Percentiles rank a stretch among this genome's conserved stretches.
Evolutionary conservation across 768 basidiomycete species (phyloP).

Genomic region (Pisolithus marmoratus): DNA sequence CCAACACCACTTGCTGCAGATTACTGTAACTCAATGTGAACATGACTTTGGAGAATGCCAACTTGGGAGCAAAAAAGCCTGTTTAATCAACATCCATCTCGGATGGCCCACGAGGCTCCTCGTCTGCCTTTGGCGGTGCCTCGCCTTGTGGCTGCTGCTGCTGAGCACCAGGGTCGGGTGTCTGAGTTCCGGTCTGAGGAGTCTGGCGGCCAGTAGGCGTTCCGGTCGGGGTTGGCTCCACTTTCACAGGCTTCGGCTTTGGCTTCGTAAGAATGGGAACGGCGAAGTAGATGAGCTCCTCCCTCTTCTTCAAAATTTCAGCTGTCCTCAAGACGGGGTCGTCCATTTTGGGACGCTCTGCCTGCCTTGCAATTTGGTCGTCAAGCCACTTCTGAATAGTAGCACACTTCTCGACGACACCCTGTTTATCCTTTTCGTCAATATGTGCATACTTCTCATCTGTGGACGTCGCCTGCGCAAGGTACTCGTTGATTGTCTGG

Average conservation of each 20-base stretch:
- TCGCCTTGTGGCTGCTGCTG: conserved; percentile 16
- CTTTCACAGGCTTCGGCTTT: conserved; percentile 80
- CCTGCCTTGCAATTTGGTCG: conserved; percentile 82
- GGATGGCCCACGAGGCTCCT: conserved; percentile 39
- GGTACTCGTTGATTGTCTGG: conserved; percentile 83
- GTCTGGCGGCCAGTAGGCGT: conserved; percentile 55
- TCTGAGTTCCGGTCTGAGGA: conserved; percentile 61
- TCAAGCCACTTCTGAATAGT: conserved; percentile 94
- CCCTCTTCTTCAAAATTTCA: conserved; percentile 87
- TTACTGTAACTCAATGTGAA: background rate
- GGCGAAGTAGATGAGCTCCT: conserved; percentile 87
- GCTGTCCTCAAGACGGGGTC: conserved; percentile 76
- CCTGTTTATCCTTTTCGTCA: conserved; percentile 80
- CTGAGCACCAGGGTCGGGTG: conserved; percentile 43
- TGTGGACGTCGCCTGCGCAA: conserved; percentile 70
- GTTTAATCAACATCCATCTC: conserved; percentile 87
- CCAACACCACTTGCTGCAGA: background rate
- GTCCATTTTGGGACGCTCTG: conserved; percentile 83
- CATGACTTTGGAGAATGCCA: background rate
- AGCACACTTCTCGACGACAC: conserved; percentile 84
- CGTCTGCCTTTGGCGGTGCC: conserved; percentile 22
- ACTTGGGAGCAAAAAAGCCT: background rate
- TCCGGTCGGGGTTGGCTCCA: conserved; percentile 31
- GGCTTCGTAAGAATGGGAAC: conserved; percentile 87
- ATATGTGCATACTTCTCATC: conserved; percentile 92